Percentiles rank a stretch among this genome's conserved stretches.
Conservation (phyloP, 345 rosid species). For the Lumnitzera littorea region DNA sequence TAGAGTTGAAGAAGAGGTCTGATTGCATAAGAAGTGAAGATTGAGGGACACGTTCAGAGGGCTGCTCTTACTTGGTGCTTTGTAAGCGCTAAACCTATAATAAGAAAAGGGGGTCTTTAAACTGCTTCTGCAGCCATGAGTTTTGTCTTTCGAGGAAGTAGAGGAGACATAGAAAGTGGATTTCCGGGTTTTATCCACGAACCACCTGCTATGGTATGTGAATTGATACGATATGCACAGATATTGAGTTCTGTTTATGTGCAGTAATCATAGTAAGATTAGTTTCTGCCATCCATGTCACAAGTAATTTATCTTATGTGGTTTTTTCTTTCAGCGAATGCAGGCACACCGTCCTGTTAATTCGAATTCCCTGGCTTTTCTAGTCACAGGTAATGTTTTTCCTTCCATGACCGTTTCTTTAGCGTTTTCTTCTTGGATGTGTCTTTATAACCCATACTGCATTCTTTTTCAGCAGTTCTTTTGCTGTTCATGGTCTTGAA, state of each 20-base stretch:
- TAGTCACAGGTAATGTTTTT: constrained; percentile 63
- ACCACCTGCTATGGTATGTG: constrained; percentile 63
- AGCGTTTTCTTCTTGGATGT: background rate
- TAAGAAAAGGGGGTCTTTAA: background rate
- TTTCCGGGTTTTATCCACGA: constrained; percentile 59
- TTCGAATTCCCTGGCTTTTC: constrained; percentile 81
- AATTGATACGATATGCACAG: background rate
- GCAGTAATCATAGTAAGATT: too few species aligned
- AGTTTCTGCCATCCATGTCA: too few species aligned
- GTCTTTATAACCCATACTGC: background rate
- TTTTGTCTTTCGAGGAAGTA: constrained; percentile 72
- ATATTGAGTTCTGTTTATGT: too few species aligned
- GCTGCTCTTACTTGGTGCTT: too few species aligned
- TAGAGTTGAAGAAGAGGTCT: too few species aligned
- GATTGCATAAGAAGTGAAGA: too few species aligned
- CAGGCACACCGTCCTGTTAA: constrained; percentile 80
- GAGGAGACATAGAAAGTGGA: constrained; percentile 81
- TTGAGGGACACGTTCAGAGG: too few species aligned
- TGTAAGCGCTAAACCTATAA: too few species aligned
- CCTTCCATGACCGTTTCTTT: constrained; percentile 4
- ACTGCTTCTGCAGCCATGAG: constrained; percentile 43
- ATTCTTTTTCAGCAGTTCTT: constrained; percentile 53
- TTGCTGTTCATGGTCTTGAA: constrained; percentile 90
- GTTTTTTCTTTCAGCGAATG: constrained; percentile 45
- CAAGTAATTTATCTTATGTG: background rate